Percentiles rank a stretch among this genome's conserved stretches.
Conservation (phyloP, 2,329 filamentous ascomycete species). For the Ceratocystiopsis brevicomis region DNA sequence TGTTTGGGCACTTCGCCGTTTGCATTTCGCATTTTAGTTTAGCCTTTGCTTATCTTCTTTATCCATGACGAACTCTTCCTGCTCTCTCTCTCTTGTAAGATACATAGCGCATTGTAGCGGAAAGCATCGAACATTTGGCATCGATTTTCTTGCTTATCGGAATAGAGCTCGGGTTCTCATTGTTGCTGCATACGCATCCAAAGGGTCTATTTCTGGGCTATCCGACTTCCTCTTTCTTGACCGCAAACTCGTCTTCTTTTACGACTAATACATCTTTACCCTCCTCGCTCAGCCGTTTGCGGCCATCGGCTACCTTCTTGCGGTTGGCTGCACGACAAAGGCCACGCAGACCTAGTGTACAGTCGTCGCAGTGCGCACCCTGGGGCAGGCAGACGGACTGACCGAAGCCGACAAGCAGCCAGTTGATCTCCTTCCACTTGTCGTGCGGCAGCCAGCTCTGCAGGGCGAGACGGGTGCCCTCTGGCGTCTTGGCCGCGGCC, state of each 20-base stretch:
- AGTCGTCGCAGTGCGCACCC: slow-evolving; percentile 66
- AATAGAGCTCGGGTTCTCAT: no score
- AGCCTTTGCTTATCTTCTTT: no score
- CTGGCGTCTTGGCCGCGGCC: slow-evolving; percentile 46
- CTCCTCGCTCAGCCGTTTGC: slow-evolving; percentile 26
- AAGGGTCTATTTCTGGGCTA: background rate
- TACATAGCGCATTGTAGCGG: no score
- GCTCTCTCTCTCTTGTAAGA: no score
- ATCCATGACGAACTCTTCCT: no score
- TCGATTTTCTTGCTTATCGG: no score
- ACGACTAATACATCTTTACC: background rate
- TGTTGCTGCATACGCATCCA: background rate
- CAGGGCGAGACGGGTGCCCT: slow-evolving; percentile 58
- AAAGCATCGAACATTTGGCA: no score
- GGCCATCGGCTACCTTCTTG: slow-evolving; percentile 39
- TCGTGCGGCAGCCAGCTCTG: slow-evolving; percentile 71
- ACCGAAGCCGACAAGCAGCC: slow-evolving; percentile 69
- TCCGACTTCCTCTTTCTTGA: slow-evolving; percentile 10
- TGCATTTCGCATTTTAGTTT: no score
- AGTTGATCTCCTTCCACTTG: slow-evolving; percentile 84
- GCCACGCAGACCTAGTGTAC: slow-evolving; percentile 55
- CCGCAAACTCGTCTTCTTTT: slow-evolving; percentile 11
- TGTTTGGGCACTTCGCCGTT: background rate
- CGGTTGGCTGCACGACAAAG: slow-evolving; percentile 57
- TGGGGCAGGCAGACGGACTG: slow-evolving; percentile 74